Evolutionary conservation across 1,284 basidiomycete genomes (phyloP), one percentile per base, ranked within the genome.

Genomic region (Exobasidium cylindrosporum): DNA sequence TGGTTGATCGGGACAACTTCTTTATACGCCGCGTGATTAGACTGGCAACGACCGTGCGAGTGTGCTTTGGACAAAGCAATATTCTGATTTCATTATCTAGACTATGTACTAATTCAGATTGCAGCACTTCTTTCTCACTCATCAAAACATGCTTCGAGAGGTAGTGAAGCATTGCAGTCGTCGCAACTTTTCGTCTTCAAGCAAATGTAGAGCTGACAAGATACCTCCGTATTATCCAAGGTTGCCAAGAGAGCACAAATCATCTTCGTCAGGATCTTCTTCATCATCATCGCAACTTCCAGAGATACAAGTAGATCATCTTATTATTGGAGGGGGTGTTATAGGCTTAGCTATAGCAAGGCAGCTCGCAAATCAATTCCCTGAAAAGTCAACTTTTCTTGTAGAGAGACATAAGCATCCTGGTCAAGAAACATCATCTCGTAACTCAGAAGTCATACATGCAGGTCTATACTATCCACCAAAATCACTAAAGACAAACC

Each of bases 391-490:
- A 3, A 94, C 90, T 0, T 90, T 87, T 77, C 83, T 97, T 1
- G 85, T 97, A 0, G 95, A 98, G 79, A 83, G 95, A 67, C 88
- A 91, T 78, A 77, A 78, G 30, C 62, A 57, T 2, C 61, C 62
- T 14, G 76, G 77, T 47, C 64, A 75, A 58, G 76, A 78, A 53
- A 79, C 75, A 5, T 72, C 69, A 78, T 92, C 92, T 43, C 87
- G 95, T 23, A 97, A 97, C 79, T 95, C 92, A 0, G 95, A 97
- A 76, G 95, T 98, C 14, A 89, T 97, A 47, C 94, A 97, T 81
- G 91, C 91, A 6, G 82, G 82, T 1, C 68, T 82, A 31, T 82
- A 83, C 78, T 97, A 97, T 77, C 94, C 94, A 0, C 79, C 85
- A 0, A 82, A 87, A 32, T 95, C 92, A 3, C 83, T 94, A 67